A percentile compares a stretch with the other conserved stretches of the same genome.
Evolutionary conservation across 441 rosid species (phyloP).

Genomic region (Erysimum pusillum): DNA sequence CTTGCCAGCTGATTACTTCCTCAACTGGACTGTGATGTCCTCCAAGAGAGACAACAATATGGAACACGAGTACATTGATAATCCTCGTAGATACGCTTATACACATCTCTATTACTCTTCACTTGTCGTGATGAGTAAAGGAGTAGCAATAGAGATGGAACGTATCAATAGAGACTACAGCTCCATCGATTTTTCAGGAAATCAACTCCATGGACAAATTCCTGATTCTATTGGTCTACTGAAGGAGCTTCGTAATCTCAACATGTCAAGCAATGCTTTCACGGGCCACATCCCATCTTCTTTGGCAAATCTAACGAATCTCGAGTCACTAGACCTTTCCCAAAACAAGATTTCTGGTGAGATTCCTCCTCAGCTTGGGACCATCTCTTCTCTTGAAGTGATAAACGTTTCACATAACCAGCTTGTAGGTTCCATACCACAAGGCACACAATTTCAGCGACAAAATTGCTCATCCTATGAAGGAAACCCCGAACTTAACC

Average conservation of each 20-base stretch:
- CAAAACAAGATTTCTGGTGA: constrained; percentile 26
- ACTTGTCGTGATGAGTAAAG: constrained; percentile 28
- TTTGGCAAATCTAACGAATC: constrained; percentile 3
- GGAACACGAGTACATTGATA: too few relatives aligned
- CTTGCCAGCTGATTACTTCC: constrained; percentile 31
- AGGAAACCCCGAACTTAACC: constrained; percentile 18
- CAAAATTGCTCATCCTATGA: not conserved
- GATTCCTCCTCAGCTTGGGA: constrained; percentile 34
- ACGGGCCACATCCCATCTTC: constrained; percentile 27
- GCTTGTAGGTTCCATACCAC: constrained; percentile 33
- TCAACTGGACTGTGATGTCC: constrained; percentile 51
- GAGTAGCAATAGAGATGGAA: constrained; percentile 8
- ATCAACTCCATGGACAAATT: constrained; percentile 29
- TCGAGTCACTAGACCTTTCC: constrained; percentile 46
- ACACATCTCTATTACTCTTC: constrained; percentile 37
- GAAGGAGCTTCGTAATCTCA: constrained; percentile 18
- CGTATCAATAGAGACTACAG: constrained; percentile 14
- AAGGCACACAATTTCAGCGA: constrained; percentile 25
- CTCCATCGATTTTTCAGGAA: constrained; percentile 34
- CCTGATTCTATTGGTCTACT: constrained; percentile 34
- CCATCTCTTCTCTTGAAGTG: constrained; percentile 10
- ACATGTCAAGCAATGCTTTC: constrained; percentile 41
- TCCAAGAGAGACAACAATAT: not conserved
- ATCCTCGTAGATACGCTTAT: not conserved
- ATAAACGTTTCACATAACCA: constrained; percentile 33